Percentiles rank a stretch among this genome's conserved stretches.
phyloP scores from a whole-genome alignment of 1,284 basidiomycete species.

The Ceratorhiza oryzae-sativae region DNA sequence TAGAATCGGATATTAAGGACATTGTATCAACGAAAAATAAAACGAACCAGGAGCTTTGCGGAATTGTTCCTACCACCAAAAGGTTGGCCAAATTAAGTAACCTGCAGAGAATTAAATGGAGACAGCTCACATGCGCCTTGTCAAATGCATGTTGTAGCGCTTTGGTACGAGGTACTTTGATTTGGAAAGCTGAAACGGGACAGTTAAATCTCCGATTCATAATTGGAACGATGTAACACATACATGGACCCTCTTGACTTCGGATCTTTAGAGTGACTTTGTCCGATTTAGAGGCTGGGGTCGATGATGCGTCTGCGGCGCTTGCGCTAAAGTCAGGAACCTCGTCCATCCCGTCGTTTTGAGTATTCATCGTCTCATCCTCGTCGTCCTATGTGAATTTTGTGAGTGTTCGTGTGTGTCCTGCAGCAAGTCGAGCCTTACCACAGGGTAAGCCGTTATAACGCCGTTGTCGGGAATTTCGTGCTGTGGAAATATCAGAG shows the following conservation, averaged over 20 bases:
- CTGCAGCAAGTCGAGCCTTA: background rate
- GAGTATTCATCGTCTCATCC: constrained; percentile 7
- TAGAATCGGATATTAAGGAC: no score
- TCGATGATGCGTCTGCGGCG: background rate
- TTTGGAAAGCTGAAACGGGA: background rate
- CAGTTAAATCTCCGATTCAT: background rate
- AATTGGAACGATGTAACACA: background rate
- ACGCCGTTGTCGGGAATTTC: constrained; percentile 31
- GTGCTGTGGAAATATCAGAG: background rate
- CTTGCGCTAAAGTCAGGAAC: background rate
- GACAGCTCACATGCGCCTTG: constrained; percentile 23
- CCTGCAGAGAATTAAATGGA: background rate
- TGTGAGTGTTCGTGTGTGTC: background rate
- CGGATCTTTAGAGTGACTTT: constrained; percentile 18
- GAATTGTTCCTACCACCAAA: constrained; percentile 28
- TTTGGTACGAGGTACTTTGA: constrained; percentile 25
- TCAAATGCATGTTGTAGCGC: constrained; percentile 12
- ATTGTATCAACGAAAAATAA: background rate
- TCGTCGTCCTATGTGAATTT: background rate
- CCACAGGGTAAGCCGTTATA: constrained; percentile 26
- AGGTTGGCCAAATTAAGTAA: background rate
- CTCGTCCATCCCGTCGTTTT: constrained; percentile 19
- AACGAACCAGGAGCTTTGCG: constrained; percentile 26
- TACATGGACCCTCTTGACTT: constrained; percentile 36
- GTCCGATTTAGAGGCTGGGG: constrained; percentile 21